Base-by-base conservation (phyloP, 2,329 filamentous ascomycete genomes). In the Lanzia echinophila region DNA sequence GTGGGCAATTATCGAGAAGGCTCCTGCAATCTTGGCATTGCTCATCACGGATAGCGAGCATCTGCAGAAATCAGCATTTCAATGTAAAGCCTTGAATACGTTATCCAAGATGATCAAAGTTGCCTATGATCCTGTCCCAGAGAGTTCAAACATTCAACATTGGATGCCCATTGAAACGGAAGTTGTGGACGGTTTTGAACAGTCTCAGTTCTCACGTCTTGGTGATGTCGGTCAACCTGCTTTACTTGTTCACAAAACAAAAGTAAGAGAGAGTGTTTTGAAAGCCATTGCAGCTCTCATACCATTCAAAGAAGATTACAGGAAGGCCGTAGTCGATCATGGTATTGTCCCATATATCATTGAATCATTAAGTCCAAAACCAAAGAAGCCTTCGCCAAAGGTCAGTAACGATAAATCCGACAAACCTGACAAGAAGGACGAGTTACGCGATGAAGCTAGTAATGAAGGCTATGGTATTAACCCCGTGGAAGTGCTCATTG, bases 261-360 rank as follows among this genome's bases (percentile, higher is more conserved):
- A 79, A 61, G 79, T 90, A 60, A 82, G 94, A 51, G 87, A 92
- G 69, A 85, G 81, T 47, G 81, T 84, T 1, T 72, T 97, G 17
- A 84, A 85, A 64, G 90, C 90, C 1, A 73, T 97, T 53, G 88
- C 88, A n/a, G 86, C 90, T 2, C 75, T 97, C 48, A 83, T 88
- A 1, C 82, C 88, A 2, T 86, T 86, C 62, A 90, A 90, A 63
- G 90, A 97, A 62, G 82, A 87, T 22, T 89, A 92, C 65, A 80
- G 91, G 42, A 95, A 95, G 66, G 78, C 80, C 0, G 80, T 97
- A 45, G 87, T 94, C 50, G 86, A 91, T 22, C 82, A 88, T 62
- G 89, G 90, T n/a, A 81, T 88, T 47, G 78, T 95, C 43, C 79
- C 83, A 1, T 90, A 87, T 66, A 84, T 97, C 49, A 86, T 95